These are phyloP conservation scores for Pythium brassicae DNA, from an alignment of 352 stramenopile genomes.

Conservation along the genomic window DNA sequence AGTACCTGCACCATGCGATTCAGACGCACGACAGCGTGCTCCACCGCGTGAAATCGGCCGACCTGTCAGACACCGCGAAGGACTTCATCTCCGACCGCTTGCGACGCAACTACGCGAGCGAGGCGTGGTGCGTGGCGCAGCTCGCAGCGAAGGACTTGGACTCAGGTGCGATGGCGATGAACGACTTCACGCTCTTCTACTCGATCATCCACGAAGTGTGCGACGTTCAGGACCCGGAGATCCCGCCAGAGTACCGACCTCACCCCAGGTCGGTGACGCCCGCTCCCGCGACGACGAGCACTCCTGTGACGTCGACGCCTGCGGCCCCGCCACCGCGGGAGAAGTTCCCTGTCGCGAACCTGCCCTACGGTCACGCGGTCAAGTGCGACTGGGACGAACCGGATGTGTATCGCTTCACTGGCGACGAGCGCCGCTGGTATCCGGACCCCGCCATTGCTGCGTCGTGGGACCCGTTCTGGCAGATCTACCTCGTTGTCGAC, in stretches of 20 bases:
- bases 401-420: background rate
- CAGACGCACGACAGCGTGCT: constrained; percentile 2
- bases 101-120: constrained; percentile 7
- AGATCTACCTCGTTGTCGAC: constrained; percentile 5
- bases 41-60: constrained; percentile 2
- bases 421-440: background rate
- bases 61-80: constrained; percentile 8
- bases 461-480: constrained; percentile 22
- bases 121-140: constrained; percentile 11
- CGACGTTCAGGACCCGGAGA: constrained; percentile 6
- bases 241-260: constrained; percentile 10
- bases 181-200: constrained; percentile 15
- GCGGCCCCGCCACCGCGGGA: background rate
- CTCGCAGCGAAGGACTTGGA: constrained; percentile 6
- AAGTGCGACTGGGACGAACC: constrained; percentile 13
- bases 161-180: background rate
- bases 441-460: constrained; percentile 5
- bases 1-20: constrained; percentile 10
- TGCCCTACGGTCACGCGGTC: constrained; percentile 7
- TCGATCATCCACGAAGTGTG: constrained; percentile 16
- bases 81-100: constrained; percentile 11
- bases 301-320: background rate
- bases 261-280: background rate
- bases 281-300: background rate
- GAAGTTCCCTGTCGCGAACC: background rate